Evolutionary conservation across 305 asterid species (phyloP).

Genomic region (Plantago lanceolata): DNA sequence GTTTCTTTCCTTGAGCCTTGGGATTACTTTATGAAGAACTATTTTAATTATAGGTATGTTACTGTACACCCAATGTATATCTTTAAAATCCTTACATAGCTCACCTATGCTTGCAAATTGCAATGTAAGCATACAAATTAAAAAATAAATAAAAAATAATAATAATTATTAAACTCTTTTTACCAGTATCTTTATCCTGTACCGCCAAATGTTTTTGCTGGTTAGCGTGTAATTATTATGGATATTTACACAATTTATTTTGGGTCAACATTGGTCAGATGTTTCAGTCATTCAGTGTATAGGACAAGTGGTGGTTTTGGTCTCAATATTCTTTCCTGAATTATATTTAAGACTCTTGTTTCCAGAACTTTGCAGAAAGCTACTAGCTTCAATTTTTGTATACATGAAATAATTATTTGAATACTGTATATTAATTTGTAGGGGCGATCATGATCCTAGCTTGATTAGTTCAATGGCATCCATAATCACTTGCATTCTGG

Average conservation of each 20-base stretch:
- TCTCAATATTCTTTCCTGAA: background rate
- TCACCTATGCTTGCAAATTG: conserved; percentile 4
- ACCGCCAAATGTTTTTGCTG: background rate
- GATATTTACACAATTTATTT: background rate
- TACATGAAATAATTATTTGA: conserved; percentile 14
- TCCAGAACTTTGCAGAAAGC: background rate
- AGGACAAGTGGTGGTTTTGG: background rate
- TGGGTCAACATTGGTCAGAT: background rate
- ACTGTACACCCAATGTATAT: too few species aligned
- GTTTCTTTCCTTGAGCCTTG: too few species aligned
- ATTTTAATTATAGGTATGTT: too few species aligned
- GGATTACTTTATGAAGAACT: too few species aligned
- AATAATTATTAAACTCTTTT: background rate
- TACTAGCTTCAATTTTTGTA: conserved; percentile 4
- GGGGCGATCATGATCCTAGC: conserved; percentile 71
- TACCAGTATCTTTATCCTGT: background rate
- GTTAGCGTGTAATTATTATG: background rate
- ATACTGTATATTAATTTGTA: conserved; percentile 28
- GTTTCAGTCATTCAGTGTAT: background rate
- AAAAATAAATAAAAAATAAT: too few species aligned
- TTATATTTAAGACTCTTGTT: background rate
- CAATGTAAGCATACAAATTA: too few species aligned
- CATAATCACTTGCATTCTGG: conserved; percentile 54
- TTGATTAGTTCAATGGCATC: conserved; percentile 59
- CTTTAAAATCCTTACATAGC: background rate